Evolutionary conservation across 2,329 filamentous ascomycete genomes (phyloP).

Genomic region (Penicillium italicum): DNA sequence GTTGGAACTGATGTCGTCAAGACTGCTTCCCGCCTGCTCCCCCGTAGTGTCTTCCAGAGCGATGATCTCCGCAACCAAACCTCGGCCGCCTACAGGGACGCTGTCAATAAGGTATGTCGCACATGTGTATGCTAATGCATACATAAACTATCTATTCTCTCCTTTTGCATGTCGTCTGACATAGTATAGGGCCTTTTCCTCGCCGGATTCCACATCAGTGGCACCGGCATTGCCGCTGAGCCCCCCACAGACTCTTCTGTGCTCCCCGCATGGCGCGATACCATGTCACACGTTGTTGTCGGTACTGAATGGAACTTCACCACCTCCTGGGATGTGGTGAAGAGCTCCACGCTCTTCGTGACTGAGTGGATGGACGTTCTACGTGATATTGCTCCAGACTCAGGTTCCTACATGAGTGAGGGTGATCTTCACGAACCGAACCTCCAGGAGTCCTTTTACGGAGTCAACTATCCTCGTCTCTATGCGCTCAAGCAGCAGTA

Average conservation of each 20-base stretch:
- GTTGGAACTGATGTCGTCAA: conserved; percentile 19
- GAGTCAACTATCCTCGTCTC: conserved; percentile 29
- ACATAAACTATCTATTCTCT: neutral
- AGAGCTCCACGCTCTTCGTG: conserved; percentile 12
- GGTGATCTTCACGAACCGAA: conserved; percentile 40
- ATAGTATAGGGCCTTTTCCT: conserved; percentile 19
- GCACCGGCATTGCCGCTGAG: conserved; percentile 17
- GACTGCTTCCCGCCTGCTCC: conserved; percentile 23
- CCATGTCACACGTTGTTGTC: conserved; percentile 39
- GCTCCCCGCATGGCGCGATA: conserved; percentile 43
- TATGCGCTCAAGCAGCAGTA: conserved; percentile 30
- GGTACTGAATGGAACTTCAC: conserved; percentile 25
- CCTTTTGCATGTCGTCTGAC: neutral
- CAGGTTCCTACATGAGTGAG: conserved; percentile 39
- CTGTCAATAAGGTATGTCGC: conserved; percentile 10
- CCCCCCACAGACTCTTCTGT: conserved; percentile 17
- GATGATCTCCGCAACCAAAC: conserved; percentile 13
- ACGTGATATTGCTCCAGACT: conserved; percentile 18
- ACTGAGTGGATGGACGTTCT: conserved; percentile 22
- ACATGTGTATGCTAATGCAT: neutral
- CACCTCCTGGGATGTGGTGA: conserved; percentile 12
- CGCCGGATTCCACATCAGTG: conserved; percentile 23
- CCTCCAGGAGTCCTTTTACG: conserved; percentile 42
- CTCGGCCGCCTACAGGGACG: conserved; percentile 19
- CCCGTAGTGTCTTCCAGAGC: conserved; percentile 17